Base-by-base conservation (phyloP, 1,284 basidiomycete species). In the Puccinia polysora region DNA sequence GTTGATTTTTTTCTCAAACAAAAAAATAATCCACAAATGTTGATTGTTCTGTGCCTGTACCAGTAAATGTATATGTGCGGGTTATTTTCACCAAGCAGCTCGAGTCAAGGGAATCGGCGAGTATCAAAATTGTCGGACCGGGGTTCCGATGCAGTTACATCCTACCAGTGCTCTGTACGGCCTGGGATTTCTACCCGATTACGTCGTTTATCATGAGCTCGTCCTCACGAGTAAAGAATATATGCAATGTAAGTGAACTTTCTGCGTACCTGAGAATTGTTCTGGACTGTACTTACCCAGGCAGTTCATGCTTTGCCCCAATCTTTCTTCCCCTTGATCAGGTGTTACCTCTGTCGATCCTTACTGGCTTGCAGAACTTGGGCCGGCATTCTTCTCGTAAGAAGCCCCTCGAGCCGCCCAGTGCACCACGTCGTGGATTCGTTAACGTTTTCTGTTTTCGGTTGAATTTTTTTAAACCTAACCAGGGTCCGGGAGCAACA, bases 71-170 rank as follows among this genome's bases (percentile, higher is more conserved):
- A 97, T 99, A 77, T 89, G 92, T 55, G 90, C 94, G 15, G 96
- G 95, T 28, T 99, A 97, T 82, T 99, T 99, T 85, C 96, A 98
- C 80, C 96, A 98, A 81, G 94, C 96, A 0, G 95, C 95, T 8
- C 84, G 92, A 75, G 94, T 96, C 49, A 98, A 97, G 82, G 95
- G 95, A 79, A 96, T 98, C 74, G 96, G 95, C 75, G 96, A 98
- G 81, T 98, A 97, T 80, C 91, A 95, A 74, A 97, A 99, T 80
- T 90, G 95, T 76, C 85, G 96, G 52, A 94, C 95, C n/a, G 96
- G 93, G 40, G 81, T 85, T 45, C 90, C 90, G 4, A 93, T 91
- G 59, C 90, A 93, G 79, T 82, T 98, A 55, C 96, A 99, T 80
- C 96, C 96, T 0, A 98, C 96, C 0, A 93, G 90, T 77, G 94